These are phyloP conservation scores for Alternaria arbusti DNA, from an alignment of 2,329 filamentous ascomycete species.

Conservation along the genomic window DNA sequence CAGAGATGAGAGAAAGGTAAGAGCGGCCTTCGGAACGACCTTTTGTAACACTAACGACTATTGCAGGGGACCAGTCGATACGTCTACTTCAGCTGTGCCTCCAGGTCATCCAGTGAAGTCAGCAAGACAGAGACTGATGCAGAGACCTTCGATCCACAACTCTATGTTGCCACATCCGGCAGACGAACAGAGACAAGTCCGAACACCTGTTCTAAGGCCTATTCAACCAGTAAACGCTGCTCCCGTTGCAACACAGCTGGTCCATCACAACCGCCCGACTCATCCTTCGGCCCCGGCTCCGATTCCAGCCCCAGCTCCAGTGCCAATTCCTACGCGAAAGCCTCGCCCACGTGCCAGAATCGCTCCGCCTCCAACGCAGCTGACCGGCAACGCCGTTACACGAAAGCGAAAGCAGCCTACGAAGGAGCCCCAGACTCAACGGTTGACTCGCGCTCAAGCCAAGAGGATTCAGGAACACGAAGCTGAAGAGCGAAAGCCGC, in stretches of 20 bases:
- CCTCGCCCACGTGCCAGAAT: neutral
- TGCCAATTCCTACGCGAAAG: neutral
- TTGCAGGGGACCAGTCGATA: neutral
- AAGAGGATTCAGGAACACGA: constrained; percentile 4
- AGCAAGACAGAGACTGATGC: constrained; percentile 25
- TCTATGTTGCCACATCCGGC: constrained; percentile 11
- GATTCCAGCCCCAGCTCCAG: neutral
- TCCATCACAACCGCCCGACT: neutral
- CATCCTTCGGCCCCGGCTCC: neutral
- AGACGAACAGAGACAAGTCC: neutral
- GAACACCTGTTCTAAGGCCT: neutral
- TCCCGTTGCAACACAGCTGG: constrained; percentile 4
- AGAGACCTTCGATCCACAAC: constrained; percentile 26
- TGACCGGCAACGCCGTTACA: neutral
- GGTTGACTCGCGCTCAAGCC: constrained; percentile 18
- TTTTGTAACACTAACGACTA: constrained; percentile 2
- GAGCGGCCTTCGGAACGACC: neutral
- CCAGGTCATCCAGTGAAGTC: constrained; percentile 14
- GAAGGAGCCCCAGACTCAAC: neutral
- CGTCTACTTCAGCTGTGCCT: neutral
- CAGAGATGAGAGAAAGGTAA: constrained; percentile 2
- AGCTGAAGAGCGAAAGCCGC: neutral
- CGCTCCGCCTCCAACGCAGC: constrained; percentile 4
- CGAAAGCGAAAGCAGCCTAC: constrained; percentile 13
- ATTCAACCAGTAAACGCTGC: neutral